Base-by-base conservation (phyloP, 2,329 filamentous ascomycete species). In the Fusarium sp. region DNA sequence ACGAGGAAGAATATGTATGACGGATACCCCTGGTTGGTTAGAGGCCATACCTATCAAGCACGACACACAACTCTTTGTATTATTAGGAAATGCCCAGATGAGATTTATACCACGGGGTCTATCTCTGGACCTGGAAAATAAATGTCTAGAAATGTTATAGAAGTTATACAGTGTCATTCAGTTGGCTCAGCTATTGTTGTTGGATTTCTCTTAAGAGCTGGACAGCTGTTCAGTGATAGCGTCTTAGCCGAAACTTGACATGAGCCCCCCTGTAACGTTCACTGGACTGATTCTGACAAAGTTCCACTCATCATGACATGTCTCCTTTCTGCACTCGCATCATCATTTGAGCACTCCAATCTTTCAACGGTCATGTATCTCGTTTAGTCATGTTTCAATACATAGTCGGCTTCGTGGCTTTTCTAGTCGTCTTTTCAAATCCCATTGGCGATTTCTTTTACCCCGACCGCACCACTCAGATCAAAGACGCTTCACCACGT, bases 351-450 rank as follows among this genome's bases (percentile, higher is more conserved):
- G 16, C 26, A 23, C 30, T 31, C 20, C 28, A 12, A 34, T 20
- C 28, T 37, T 40, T 36, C 38, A 31, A 33, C 31, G 18, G n/a
- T 16, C 44, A 33, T 33, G n/a, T 31, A 42, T 38, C 6, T 8
- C 12, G 13, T 7, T 26, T 15, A 9, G 23, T 40, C 52, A 85
- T 85, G 81, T 77, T 85, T 50, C 80, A 82, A n/a, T 84, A 83
- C 65, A 61, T 82, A 4, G 65, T 85, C 62, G 80, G 77, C 44
- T 61, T 82, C 51, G 37, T 84, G 37, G 83, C 80, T 37, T 69
- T 82, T 52, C 67, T 83, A 38, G 62, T 86, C 36, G 73, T 85
- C 70, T 77, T 83, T 63, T 79, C 79, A 59, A 82, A 83, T 63
- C 84, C 83, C 10, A 76, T 85, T 38, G 72, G 73, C 57, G 72